A percentile compares a stretch with the other conserved stretches of the same genome.
Conservation (phyloP, 805 yeast species). For the Nakazawaea pomicola region DNA sequence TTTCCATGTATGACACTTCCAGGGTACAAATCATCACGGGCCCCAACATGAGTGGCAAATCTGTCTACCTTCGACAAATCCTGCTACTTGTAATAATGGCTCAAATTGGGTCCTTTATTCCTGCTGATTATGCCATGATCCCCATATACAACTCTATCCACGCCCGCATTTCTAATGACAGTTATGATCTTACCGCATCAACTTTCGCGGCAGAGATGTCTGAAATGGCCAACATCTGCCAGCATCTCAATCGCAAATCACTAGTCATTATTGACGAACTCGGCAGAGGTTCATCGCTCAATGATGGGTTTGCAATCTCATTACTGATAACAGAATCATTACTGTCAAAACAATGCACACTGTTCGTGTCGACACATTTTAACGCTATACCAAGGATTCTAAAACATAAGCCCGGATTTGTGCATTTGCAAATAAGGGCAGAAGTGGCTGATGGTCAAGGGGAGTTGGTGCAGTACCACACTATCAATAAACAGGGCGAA, state of each 20-base stretch:
- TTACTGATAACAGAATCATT: conserved; percentile 37
- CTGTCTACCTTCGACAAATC: conserved; percentile 49
- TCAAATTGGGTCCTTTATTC: conserved; percentile 51
- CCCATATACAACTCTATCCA: conserved; percentile 34
- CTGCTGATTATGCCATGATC: conserved; percentile 37
- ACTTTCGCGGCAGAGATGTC: conserved; percentile 43
- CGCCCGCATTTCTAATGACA: conserved; percentile 34
- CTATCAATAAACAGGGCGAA: conserved; percentile 18
- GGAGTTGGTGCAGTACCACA: conserved; percentile 27
- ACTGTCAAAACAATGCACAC: conserved; percentile 22
- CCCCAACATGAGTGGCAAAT: conserved; percentile 61
- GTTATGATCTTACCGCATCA: conserved; percentile 30
- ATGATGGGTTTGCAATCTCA: conserved; percentile 51
- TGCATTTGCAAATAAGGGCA: conserved; percentile 32
- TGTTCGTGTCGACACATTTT: conserved; percentile 42
- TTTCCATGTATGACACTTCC: conserved; percentile 29
- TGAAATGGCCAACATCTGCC: conserved; percentile 40
- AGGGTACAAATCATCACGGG: conserved; percentile 50
- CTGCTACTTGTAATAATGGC: conserved; percentile 46
- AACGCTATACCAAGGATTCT: conserved; percentile 33
- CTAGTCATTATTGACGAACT: conserved; percentile 50
- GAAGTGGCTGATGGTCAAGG: conserved; percentile 15
- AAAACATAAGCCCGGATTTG: conserved; percentile 27
- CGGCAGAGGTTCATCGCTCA: conserved; percentile 46
- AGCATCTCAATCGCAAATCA: conserved; percentile 23